Conservation (phyloP, 1,139 yeast species). For the Hyphopichia pseudoburtonii region DNA sequence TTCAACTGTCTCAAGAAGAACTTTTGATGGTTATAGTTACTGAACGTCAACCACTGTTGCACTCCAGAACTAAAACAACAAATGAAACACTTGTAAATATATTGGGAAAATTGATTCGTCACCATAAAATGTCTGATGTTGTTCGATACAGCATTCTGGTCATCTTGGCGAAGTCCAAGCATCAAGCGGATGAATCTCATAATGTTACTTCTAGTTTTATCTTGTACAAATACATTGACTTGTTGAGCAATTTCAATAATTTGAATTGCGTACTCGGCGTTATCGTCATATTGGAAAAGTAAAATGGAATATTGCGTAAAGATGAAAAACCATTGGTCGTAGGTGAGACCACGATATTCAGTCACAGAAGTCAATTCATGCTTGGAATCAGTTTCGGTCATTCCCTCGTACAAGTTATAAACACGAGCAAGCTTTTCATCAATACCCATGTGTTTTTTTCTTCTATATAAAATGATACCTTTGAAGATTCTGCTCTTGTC, state of each 20-base stretch:
- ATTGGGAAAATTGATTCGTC: constrained; percentile 73
- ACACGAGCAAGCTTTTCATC: constrained; percentile 74
- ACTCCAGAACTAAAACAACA: constrained; percentile 67
- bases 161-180: constrained; percentile 58
- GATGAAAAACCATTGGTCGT: constrained; percentile 81
- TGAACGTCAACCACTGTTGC: constrained; percentile 57
- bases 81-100: constrained; percentile 63
- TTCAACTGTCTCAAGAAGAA: constrained; percentile 85
- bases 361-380: constrained; percentile 44
- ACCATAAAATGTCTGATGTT: constrained; percentile 64
- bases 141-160: constrained; percentile 45
- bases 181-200: constrained; percentile 67
- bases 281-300: constrained; percentile 60
- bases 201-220: constrained; percentile 52
- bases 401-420: constrained; percentile 65
- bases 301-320: constrained; percentile 77
- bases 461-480: constrained; percentile 63
- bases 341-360: constrained; percentile 72
- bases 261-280: constrained; percentile 62
- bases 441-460: constrained; percentile 60
- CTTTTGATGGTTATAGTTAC: constrained; percentile 83
- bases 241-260: constrained; percentile 72
- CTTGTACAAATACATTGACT: constrained; percentile 73
- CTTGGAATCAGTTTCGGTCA: constrained; percentile 37
- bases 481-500: constrained; percentile 69